Base-by-base conservation (phyloP, 2,329 filamentous ascomycete genomes). In the Cadophora sp. region DNA sequence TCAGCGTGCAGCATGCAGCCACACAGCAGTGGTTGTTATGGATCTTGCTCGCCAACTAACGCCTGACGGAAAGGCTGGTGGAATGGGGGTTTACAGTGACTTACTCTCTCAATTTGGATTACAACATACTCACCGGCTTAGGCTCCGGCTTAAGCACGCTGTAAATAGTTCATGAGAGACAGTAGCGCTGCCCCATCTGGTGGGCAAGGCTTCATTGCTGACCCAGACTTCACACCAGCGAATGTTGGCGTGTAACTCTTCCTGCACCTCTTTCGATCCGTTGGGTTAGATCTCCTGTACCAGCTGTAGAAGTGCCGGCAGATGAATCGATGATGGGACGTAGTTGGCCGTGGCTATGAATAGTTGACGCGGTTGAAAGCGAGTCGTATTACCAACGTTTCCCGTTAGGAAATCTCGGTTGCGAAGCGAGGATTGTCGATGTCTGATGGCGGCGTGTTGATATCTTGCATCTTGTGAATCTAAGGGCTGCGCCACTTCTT, bases 21-120 rank as follows among this genome's bases (percentile, higher is more conserved):
- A 39, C 43, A 22, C 55, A 58, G 55, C 24, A 58, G 36, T 56
- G 30, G 30, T 39, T 39, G 33, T 22, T 56, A 13, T 39, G 30
- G 33, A 33, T 53, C 11, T 53, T 53, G 27, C 24, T 53, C n/a
- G 13, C 27, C 16, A 18, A n/a, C 36, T 22, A n/a, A 9, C 4
- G 24, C 24, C 6, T 30, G 4, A 24, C 18, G 27, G 27, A 6
- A 20, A 39, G 33, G 18, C 20, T 58, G 36, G 9, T 20, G 43
- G 36, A 22, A 58, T 58, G 36, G 20, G 36, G 30, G 33, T 3
- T 33, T 53, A 5, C 24, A n/a, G 50, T 53, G 24, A 53, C 16
- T 14, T 5, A 30, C 30, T 6, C n/a, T 51, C 20, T 27, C 48
- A 51, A 27, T 39, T 39, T 13, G 24, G 11, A 51, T 27, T 16